Base-by-base conservation (phyloP, 1,284 basidiomycete species). In the Stygiomarasmius scandens region DNA sequence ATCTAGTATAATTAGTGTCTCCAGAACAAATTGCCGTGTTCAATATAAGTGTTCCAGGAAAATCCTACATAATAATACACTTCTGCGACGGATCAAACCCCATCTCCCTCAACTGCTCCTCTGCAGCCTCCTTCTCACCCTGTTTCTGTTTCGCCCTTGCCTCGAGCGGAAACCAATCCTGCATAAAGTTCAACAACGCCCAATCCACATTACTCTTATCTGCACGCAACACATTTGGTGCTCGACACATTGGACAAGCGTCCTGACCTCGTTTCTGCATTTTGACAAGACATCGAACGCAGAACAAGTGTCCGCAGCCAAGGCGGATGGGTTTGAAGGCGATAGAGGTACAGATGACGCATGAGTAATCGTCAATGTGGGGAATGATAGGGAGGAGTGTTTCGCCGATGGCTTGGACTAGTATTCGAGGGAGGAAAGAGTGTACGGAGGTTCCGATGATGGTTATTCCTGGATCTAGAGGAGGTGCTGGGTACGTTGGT, bases 161-260 rank as follows among this genome's bases (percentile, higher is more conserved):
- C 71, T 98, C 96, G 9, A 85, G 70, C 0, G 96, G 95, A 72
- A 98, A 98, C 94, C 95, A 98, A 60, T 91, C 87, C 61, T 90
- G 83, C 86, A 98, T 92, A 66, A 95, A 96, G 63, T 90, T 89
- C 52, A 92, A 77, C 46, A 93, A 73, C 1, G 86, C 91, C 78
- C 83, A 86, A 66, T 96, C 93, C 43, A 96, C 82, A 64, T 95
- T 93, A 92, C 91, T 77, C 67, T 86, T 79, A 69, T 93, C 83
- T 9, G 94, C 94, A 19, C 78, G 74, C 29, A 94, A 69, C 9
- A 96, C 92, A 10, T 86, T 89, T 1, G 85, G 82, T 1, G 87
- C 80, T 24, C 94, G 81, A 70, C 96, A 98, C 69, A 97, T 83
- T 1, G 96, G 96, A 71, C 96, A 98, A 61, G 90, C 79, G 11